phyloP scores from a whole-genome alignment of 345 rosid species.

The Lepidium sativum region DNA sequence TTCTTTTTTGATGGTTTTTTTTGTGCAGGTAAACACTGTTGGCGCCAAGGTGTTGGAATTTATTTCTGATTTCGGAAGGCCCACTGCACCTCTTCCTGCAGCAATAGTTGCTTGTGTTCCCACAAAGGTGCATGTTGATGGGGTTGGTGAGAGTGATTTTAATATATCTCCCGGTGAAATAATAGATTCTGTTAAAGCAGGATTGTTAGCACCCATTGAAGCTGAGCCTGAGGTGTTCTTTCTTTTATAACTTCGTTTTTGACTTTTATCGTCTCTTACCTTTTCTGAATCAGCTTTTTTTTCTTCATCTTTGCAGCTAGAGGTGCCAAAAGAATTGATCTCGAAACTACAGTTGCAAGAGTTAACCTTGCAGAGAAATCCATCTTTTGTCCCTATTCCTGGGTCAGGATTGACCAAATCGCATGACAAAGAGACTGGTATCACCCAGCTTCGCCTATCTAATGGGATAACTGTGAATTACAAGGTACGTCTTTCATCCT shows the following conservation, averaged over 20 bases:
- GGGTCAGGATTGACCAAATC: conserved; percentile 41
- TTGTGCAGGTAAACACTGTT: conserved; percentile 68
- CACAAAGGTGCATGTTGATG: conserved; percentile 71
- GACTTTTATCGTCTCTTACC: neutral
- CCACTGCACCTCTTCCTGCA: conserved; percentile 88
- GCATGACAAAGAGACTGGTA: conserved; percentile 84
- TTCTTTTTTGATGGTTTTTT: conserved; percentile 2
- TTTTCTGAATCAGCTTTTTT: conserved; percentile 12
- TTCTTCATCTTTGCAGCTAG: conserved; percentile 56
- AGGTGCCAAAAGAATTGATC: conserved; percentile 90
- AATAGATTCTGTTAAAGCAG: conserved; percentile 59
- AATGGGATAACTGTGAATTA: conserved; percentile 89
- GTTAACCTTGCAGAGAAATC: conserved; percentile 51
- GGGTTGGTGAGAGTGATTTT: conserved; percentile 79
- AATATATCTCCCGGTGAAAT: conserved; percentile 67
- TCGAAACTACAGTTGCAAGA: conserved; percentile 60
- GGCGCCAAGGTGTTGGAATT: conserved; percentile 91
- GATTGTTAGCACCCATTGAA: conserved; percentile 77
- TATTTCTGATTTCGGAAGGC: conserved; percentile 89
- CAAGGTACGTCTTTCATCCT: conserved; percentile 39
- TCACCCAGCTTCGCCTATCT: conserved; percentile 78
- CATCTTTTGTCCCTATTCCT: conserved; percentile 54
- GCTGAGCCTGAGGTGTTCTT: conserved; percentile 92
- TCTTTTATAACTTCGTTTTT: conserved; percentile 10
- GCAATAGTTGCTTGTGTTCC: conserved; percentile 99